Conservation (phyloP, 176 grass and related monocot genomes). For the Bothriochloa decipiens region DNA sequence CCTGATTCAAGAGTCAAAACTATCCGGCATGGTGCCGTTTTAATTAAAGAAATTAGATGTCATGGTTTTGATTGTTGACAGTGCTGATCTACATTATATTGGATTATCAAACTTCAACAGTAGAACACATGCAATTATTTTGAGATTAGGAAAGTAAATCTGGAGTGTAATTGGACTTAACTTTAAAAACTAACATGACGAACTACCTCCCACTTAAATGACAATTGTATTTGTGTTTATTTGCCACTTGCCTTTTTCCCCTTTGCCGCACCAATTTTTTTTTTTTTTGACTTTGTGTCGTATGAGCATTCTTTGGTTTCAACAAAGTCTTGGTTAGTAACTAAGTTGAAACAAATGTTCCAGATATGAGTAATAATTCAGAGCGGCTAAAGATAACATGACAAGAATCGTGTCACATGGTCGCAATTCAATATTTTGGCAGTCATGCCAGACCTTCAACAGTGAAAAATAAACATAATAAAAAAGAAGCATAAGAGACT, state of each 20-base stretch:
- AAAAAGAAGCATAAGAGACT: not conserved
- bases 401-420: not conserved
- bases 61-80: not conserved
- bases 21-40: not conserved
- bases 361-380: not conserved
- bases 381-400: not conserved
- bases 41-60: slow-evolving; percentile 7
- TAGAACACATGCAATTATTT: slow-evolving; percentile 13
- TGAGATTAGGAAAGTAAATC: not conserved
- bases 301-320: not conserved
- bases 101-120: not conserved
- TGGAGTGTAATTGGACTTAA: not conserved
- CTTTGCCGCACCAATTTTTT: not conserved
- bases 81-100: not conserved
- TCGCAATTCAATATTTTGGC: not conserved
- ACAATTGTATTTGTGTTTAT: not conserved
- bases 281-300: not conserved
- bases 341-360: not conserved
- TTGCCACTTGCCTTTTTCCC: not conserved
- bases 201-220: not conserved
- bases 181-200: not conserved
- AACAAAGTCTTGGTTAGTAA: not conserved
- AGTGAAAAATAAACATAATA: not conserved
- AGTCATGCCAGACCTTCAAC: not conserved
- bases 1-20: slow-evolving; percentile 1